Percentiles rank a stretch among this genome's conserved stretches.
Conservation (phyloP, 306 rosid genomes). For the Citrullus mucosospermus region DNA sequence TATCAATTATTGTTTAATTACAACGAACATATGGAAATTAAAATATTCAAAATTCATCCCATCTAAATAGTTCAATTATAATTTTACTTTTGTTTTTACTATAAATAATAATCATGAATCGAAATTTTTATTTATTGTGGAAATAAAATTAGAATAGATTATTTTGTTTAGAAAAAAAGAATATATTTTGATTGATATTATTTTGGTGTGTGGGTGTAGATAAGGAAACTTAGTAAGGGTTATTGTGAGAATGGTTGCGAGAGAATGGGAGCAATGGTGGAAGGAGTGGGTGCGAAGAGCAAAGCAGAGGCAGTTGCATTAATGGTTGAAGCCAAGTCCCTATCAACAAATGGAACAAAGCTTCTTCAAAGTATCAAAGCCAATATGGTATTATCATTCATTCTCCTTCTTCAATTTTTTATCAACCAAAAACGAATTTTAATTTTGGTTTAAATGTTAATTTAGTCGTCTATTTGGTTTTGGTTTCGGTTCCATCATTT, state of each 20-base stretch:
- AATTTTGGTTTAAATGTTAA: no score
- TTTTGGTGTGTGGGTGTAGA: conserved; percentile 21
- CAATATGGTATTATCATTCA: conserved; percentile 30
- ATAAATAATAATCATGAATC: no score
- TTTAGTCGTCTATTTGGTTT: no score
- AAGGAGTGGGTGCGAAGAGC: conserved; percentile 30
- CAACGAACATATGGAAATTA: no score
- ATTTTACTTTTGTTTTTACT: no score
- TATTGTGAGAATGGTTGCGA: conserved; percentile 36
- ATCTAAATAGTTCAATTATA: no score
- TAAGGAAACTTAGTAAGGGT: conserved; percentile 21
- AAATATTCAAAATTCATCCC: no score
- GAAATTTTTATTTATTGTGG: no score
- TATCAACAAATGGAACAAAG: conserved; percentile 36
- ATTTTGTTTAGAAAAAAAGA: no score
- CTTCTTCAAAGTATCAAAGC: conserved; percentile 25
- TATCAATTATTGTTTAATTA: neutral
- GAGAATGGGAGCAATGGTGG: conserved; percentile 35
- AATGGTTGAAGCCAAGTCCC: conserved; percentile 30
- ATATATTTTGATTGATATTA: neutral
- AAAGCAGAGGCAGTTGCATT: conserved; percentile 18
- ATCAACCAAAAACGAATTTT: neutral
- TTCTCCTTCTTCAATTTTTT: neutral
- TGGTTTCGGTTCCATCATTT: no score
- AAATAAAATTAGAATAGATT: no score